phyloP scores from a whole-genome alignment of 1,284 basidiomycete genomes.

The Chalciporus sp. region DNA sequence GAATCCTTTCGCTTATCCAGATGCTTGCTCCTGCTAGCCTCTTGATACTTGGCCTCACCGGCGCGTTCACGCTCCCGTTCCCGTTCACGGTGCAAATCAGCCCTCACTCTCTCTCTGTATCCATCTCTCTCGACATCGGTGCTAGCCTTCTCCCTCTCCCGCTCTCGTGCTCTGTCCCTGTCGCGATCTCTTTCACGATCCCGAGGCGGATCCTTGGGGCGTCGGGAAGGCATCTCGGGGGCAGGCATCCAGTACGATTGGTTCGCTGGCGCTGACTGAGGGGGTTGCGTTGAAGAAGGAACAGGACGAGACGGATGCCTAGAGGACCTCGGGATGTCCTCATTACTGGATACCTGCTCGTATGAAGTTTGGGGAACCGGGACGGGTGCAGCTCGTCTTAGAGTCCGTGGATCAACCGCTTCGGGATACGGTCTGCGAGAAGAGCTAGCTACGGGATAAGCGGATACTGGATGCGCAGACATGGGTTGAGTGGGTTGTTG shows the following conservation, averaged over 20 bases:
- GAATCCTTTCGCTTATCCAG: conserved; percentile 35
- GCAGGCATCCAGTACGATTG: conserved; percentile 28
- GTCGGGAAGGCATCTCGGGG: conserved; percentile 24
- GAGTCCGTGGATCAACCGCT: conserved; percentile 24
- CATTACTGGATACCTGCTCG: conserved; percentile 26
- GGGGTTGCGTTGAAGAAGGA: conserved; percentile 28
- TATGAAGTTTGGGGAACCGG: conserved; percentile 19
- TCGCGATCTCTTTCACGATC: conserved; percentile 30
- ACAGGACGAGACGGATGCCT: conserved; percentile 27
- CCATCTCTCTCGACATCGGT: conserved; percentile 28
- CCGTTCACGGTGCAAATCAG: conserved; percentile 34
- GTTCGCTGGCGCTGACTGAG: conserved; percentile 20
- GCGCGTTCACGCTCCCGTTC: conserved; percentile 28
- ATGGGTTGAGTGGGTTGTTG: conserved; percentile 13
- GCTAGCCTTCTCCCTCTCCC: conserved; percentile 20
- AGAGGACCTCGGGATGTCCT: conserved; percentile 25
- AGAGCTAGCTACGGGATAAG: conserved; percentile 22
- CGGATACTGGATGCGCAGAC: conserved; percentile 16
- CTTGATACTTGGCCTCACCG: conserved; percentile 27
- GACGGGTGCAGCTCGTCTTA: conserved; percentile 15
- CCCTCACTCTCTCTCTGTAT: conserved; percentile 30
- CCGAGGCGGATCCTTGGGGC: conserved; percentile 22
- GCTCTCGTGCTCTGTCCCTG: conserved; percentile 17
- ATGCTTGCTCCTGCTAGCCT: conserved; percentile 23
- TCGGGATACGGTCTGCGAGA: conserved; percentile 35